Conservation (phyloP, 2,329 filamentous ascomycete species). For the Curvularia sp. region DNA sequence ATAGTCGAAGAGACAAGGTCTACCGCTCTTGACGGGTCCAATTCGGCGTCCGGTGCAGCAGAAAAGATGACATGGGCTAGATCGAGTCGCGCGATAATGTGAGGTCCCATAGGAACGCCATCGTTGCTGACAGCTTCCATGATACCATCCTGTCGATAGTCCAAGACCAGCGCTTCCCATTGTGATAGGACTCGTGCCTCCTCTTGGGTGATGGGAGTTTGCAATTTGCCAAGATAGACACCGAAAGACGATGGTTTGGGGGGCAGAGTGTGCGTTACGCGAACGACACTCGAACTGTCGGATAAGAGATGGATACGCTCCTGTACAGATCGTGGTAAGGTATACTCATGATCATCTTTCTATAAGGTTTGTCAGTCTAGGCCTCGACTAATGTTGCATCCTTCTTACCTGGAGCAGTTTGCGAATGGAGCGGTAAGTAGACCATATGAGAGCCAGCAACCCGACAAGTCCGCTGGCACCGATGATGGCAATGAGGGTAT, state of each 20-base stretch:
- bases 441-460: constrained; percentile 38
- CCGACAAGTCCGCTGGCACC: constrained; percentile 40
- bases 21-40: constrained; percentile 37
- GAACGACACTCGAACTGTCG: constrained; percentile 28
- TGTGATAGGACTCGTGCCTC: constrained; percentile 38
- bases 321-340: constrained; percentile 39
- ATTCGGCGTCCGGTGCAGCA: constrained; percentile 29
- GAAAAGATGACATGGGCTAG: constrained; percentile 36
- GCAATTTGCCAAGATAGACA: constrained; percentile 45
- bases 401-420: constrained; percentile 33
- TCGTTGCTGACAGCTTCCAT: constrained; percentile 41
- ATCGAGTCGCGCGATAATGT: constrained; percentile 46
- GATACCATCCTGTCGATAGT: constrained; percentile 41
- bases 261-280: constrained; percentile 28
- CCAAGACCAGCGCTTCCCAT: constrained; percentile 47
- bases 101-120: constrained; percentile 34
- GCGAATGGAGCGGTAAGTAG: constrained; percentile 29
- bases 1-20: constrained; percentile 38
- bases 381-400: not conserved
- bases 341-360: constrained; percentile 23
- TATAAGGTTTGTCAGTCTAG: constrained; percentile 23
- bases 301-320: constrained; percentile 42
- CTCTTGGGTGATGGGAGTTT: constrained; percentile 34
- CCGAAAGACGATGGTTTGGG: constrained; percentile 47
- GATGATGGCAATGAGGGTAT: constrained; percentile 43